Base-by-base conservation (phyloP, 495 filamentous ascomycete genomes). In the Durotheca rogersii region DNA sequence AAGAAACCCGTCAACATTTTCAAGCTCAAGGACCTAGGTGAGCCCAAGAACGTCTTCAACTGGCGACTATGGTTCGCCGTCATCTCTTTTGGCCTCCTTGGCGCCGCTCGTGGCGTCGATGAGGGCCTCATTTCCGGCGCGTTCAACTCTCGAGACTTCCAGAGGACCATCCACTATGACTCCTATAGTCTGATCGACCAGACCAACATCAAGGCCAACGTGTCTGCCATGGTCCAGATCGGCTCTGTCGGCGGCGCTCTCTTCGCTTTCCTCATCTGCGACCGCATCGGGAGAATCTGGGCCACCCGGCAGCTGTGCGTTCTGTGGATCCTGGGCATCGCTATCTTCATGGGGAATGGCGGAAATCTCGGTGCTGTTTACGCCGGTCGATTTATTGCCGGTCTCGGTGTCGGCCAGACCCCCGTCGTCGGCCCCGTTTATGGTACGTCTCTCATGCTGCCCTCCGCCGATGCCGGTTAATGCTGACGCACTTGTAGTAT, bases 181-280 rank as follows among this genome's bases (percentile, higher is more conserved):
- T 62, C 65, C 10, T 77, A 80, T 27, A 70, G 73, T 38, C 68
- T 73, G 25, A 73, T 78, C 39, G 81, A 76, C 27, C 64, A 70
- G 50, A 77, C 80, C 5, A 75, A 84, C 56, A 84, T 83, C 68
- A 81, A 84, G 56, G 83, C 73, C 27, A 87, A 87, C 67, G 81
- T 88, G 17, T 82, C 84, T 1, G 71, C 83, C 10, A 88, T 88
- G 84, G 84, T 87, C 1, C 84, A 87, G 56, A 80, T 87, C 43
- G 84, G 84, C 6, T 81, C 76, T 16, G 80, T 88, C 7, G 80
- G 70, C 4, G 84, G 84, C 11, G 82, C 82, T 23, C 70, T 85
- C 6, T 72, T 86, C 72, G 84, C 84, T 6, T 87, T 87, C 66
- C 53, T 81, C 9, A 66, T 85, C 18, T 86, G 82, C 55, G 84